These are phyloP conservation scores for Triticum turgidum DNA, from an alignment of 176 grass and related monocot species.

Conservation along the genomic window DNA sequence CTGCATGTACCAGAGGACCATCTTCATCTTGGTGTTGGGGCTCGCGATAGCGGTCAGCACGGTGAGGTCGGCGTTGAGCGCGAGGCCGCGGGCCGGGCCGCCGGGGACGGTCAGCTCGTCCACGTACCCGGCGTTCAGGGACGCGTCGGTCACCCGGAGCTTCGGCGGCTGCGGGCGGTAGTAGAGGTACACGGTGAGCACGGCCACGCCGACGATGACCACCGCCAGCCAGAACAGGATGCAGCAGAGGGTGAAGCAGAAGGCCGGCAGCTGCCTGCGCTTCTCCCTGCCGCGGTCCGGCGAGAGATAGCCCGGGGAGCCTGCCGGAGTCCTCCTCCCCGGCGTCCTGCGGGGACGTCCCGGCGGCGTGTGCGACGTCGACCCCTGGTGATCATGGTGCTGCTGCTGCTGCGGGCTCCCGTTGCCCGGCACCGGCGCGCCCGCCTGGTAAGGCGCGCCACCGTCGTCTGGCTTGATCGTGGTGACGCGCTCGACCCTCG, in stretches of 20 bases:
- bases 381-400: neutral
- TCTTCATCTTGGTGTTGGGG: slow-evolving; percentile 61
- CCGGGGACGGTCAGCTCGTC: slow-evolving; percentile 39
- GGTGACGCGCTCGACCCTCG: slow-evolving; percentile 8
- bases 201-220: slow-evolving; percentile 48
- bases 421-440: neutral
- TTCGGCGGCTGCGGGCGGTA: slow-evolving; percentile 68
- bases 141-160: slow-evolving; percentile 56
- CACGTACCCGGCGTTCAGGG: slow-evolving; percentile 73
- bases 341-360: neutral
- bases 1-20: slow-evolving; percentile 65
- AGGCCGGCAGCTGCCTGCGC: neutral
- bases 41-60: slow-evolving; percentile 63
- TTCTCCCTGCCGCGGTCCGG: neutral
- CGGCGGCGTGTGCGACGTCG: neutral
- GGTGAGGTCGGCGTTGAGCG: slow-evolving; percentile 76
- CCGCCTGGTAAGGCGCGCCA: neutral
- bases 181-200: slow-evolving; percentile 69
- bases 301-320: no score
- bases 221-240: slow-evolving; percentile 66
- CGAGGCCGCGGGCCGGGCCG: slow-evolving; percentile 6
- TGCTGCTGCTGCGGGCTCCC: neutral
- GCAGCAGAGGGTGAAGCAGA: slow-evolving; percentile 52
- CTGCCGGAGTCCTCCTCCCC: neutral
- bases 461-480: slow-evolving; percentile 1